Conservation (phyloP, 257 asterid genomes). For the Primulina huaijiensis region DNA sequence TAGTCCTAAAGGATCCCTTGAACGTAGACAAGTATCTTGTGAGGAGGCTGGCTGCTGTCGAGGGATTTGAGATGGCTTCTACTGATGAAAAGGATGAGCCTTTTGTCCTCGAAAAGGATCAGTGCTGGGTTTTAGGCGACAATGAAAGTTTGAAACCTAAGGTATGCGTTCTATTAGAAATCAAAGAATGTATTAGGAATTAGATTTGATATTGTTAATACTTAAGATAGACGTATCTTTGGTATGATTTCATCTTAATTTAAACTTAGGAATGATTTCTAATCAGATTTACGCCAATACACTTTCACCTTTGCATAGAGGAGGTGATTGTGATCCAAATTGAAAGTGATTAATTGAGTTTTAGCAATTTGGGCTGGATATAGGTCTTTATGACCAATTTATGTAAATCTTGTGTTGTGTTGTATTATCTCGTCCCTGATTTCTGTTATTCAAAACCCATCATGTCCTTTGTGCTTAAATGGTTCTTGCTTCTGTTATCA, state of each 20-base stretch:
- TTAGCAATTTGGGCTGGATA: neutral
- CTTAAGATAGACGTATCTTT: neutral
- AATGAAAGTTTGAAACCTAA: slow-evolving; percentile 59
- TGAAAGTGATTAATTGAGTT: neutral
- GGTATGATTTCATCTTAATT: neutral
- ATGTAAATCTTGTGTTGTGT: neutral
- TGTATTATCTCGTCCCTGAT: neutral
- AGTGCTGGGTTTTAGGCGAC: slow-evolving; percentile 90
- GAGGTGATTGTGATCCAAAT: neutral
- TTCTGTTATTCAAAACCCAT: neutral
- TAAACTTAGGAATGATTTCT: too few relatives aligned
- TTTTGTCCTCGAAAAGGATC: slow-evolving; percentile 66
- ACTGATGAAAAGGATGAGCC: slow-evolving; percentile 64
- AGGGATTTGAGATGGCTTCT: slow-evolving; percentile 84
- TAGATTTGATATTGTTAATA: neutral
- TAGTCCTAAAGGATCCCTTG: slow-evolving; percentile 67
- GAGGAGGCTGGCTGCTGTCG: slow-evolving; percentile 78
- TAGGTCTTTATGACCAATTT: neutral
- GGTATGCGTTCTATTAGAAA: slow-evolving; percentile 37
- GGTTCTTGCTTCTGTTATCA: neutral
- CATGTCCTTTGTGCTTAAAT: neutral
- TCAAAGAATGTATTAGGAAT: neutral
- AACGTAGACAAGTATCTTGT: slow-evolving; percentile 52
- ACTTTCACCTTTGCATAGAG: neutral
- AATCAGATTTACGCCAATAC: neutral